Evolutionary conservation across 805 yeast genomes (phyloP), one percentile per base, ranked within the genome.

Genomic region (Candida boleticola): DNA sequence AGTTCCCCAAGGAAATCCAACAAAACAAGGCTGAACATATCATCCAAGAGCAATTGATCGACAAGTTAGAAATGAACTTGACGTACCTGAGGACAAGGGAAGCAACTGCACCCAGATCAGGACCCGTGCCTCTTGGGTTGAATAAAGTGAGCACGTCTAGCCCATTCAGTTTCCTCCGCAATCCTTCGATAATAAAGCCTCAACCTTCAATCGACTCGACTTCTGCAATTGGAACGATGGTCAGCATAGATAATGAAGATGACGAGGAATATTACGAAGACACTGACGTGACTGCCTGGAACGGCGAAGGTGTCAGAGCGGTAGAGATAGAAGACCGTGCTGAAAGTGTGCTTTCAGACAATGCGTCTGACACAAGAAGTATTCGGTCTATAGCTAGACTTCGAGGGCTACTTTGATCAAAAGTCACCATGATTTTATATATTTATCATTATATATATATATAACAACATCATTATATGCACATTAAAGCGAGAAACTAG

Each of bases 1-100:
- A 69, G 50, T 41, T 51, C 35, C 33, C 47, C 27, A 23, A 26
- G 23, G 37, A 35, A 18, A 35, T 14, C 11, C 16, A 11, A 6
- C 14, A 5, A 13, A 14, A 26, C 27, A 29, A 16, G 14, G 18
- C 14, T n/a, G 37, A 38, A 13, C 31, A 30, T 7, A 32, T 10
- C 10, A 14, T 18, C 11, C 36, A 32, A 39, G 21, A 16, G 35
- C 10, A 21, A 11, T 25, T 13, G 19, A 22, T 49, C 26, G 46
- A 49, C 40, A 50, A 50, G 34, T 26, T 33, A 14, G 20, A 36
- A 5, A 21, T 27, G 6, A 26, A 36, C 10, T 42, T 43, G 33
- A 38, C 7, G 27, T 7, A 7, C 10, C 27, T 11, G 27, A 7
- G 27, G 11, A 23, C 27, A 23, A 11, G 7, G 27, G 7, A 7